phyloP scores from a whole-genome alignment of 192 early-diverging fungal genomes.

The Coemansia sp. region DNA sequence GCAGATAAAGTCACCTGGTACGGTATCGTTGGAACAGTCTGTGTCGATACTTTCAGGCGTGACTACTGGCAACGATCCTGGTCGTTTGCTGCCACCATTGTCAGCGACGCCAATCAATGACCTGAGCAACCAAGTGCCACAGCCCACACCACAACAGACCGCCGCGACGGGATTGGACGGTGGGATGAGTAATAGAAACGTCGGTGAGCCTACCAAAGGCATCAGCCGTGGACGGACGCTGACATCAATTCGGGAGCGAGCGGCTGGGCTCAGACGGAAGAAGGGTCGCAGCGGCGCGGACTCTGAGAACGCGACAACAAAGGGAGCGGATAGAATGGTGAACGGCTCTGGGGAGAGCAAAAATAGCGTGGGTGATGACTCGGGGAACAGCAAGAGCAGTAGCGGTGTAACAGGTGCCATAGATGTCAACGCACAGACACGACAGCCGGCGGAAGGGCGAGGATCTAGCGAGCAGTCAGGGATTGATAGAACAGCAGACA shows the following conservation, averaged over 20 bases:
- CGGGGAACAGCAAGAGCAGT: constrained; percentile 24
- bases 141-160: background rate
- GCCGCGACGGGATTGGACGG: background rate
- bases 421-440: background rate
- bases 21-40: constrained; percentile 12
- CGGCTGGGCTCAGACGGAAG: constrained; percentile 37
- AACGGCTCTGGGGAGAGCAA: background rate
- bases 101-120: background rate
- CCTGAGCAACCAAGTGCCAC: background rate
- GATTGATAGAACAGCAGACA: constrained; percentile 6
- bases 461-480: constrained; percentile 12
- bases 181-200: background rate
- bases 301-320: background rate
- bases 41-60: constrained; percentile 6
- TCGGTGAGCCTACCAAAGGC: constrained; percentile 8
- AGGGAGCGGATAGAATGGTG: background rate
- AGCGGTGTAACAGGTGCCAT: background rate
- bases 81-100: background rate
- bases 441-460: background rate
- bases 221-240: constrained; percentile 18
- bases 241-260: constrained; percentile 32
- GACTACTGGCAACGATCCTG: background rate
- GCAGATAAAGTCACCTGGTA: constrained; percentile 10
- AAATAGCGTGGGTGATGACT: constrained; percentile 5
- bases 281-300: constrained; percentile 29